A percentile compares a stretch with the other conserved stretches of the same genome.
phyloP scores from a whole-genome alignment of 352 stramenopile genomes.

The Pelagophyceae sp. region DNA sequence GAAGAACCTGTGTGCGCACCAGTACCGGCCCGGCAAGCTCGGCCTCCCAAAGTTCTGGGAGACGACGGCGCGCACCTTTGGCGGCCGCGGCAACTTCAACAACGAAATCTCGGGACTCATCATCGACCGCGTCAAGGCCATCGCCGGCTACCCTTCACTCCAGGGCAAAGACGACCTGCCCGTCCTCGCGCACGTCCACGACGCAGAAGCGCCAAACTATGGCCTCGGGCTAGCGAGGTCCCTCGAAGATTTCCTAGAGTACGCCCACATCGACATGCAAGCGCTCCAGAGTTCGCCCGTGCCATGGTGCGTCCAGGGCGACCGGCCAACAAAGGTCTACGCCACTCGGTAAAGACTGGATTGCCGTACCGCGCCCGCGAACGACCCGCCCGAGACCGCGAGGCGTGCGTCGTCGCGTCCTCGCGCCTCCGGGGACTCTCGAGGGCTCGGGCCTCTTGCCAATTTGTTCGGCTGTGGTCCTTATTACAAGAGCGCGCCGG shows the following conservation, averaged over 20 bases:
- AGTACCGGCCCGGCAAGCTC: slow-evolving; percentile 55
- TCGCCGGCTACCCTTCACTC: slow-evolving; percentile 36
- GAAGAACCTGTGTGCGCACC: slow-evolving; percentile 42
- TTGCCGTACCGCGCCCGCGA: no score
- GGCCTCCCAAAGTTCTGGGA: slow-evolving; percentile 49
- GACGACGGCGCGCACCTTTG: slow-evolving; percentile 43
- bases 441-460: no score
- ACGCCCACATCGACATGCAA: neutral
- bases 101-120: slow-evolving; percentile 35
- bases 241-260: slow-evolving; percentile 40
- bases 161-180: slow-evolving; percentile 19
- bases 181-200: neutral
- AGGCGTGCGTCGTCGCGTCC: no score
- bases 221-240: slow-evolving; percentile 38
- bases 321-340: no score
- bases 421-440: no score
- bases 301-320: no score
- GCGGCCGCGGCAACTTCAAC: slow-evolving; percentile 26
- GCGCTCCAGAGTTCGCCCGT: no score
- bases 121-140: slow-evolving; percentile 38
- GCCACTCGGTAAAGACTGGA: no score
- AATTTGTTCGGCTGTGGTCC: no score
- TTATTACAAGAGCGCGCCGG: no score
- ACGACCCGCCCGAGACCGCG: no score
- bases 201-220: slow-evolving; percentile 20